Conservation (phyloP, 345 rosid genomes). For the Jatropha curcas region DNA sequence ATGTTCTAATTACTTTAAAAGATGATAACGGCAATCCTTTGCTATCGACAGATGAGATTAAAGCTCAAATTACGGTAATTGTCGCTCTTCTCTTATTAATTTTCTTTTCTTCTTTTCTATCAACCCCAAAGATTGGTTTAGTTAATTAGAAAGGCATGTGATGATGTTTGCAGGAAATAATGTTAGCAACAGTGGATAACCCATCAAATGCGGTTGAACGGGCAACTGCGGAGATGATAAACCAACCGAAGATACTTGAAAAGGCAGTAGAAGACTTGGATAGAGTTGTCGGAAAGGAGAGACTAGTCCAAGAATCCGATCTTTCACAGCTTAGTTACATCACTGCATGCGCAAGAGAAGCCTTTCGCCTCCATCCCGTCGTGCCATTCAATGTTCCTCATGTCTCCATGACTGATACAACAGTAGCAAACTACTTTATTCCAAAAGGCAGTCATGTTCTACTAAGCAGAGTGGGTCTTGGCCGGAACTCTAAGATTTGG, state of each 20-base stretch:
- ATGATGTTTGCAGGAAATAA: constrained; percentile 12
- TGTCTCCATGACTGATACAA: constrained; percentile 26
- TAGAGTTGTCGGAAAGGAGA: constrained; percentile 44
- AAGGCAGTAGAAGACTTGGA: constrained; percentile 50
- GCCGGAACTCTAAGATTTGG: constrained; percentile 51
- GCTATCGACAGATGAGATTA: constrained; percentile 43
- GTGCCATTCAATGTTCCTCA: constrained; percentile 53
- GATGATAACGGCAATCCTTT: constrained; percentile 33
- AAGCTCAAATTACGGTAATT: constrained; percentile 45
- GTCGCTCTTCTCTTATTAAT: not conserved
- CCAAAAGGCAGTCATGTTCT: constrained; percentile 54
- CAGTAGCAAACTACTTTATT: constrained; percentile 46
- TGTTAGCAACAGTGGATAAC: constrained; percentile 54
- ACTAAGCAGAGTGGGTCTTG: constrained; percentile 43
- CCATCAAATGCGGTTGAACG: constrained; percentile 59
- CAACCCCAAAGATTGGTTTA: too few relatives aligned
- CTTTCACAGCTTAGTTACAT: constrained; percentile 42
- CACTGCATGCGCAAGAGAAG: constrained; percentile 52
- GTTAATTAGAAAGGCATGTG: too few relatives aligned
- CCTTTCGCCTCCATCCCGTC: constrained; percentile 51
- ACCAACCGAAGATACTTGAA: constrained; percentile 23
- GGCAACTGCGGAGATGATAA: not conserved
- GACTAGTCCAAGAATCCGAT: constrained; percentile 51
- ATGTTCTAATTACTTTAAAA: constrained; percentile 32
- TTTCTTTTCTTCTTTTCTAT: too few relatives aligned